These are phyloP conservation scores for Prosopis cineraria DNA, from an alignment of 306 rosid genomes.

Conservation along the genomic window DNA sequence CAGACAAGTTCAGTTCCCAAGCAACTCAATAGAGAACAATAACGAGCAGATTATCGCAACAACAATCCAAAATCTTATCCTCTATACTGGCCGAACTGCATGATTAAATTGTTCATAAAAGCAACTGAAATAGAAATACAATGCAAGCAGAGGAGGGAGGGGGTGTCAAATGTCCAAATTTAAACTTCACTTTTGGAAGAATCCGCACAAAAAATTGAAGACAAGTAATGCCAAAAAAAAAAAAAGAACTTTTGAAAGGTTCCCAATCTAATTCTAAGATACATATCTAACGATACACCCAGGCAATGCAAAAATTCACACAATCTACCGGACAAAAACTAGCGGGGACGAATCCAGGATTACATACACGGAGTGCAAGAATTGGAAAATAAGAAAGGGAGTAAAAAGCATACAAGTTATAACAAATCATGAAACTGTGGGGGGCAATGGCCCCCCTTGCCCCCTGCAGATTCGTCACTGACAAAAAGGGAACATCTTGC, in stretches of 20 bases:
- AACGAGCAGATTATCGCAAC: background rate
- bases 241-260: background rate
- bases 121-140: background rate
- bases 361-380: too few species aligned
- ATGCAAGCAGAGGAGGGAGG: background rate
- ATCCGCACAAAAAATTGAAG: background rate
- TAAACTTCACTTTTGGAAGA: background rate
- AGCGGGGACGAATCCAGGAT: too few species aligned
- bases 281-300: background rate
- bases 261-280: background rate
- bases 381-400: too few species aligned
- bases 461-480: too few species aligned
- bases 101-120: background rate
- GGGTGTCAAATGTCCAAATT: background rate
- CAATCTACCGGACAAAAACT: background rate
- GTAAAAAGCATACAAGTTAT: too few species aligned
- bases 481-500: background rate
- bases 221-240: background rate
- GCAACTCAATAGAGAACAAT: background rate
- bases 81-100: conserved; percentile 21
- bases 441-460: too few species aligned
- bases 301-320: background rate
- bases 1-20: background rate
- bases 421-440: too few species aligned
- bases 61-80: conserved; percentile 16